Conservation (phyloP, 148 eudicot genomes). For the Diospyros kaki region DNA sequence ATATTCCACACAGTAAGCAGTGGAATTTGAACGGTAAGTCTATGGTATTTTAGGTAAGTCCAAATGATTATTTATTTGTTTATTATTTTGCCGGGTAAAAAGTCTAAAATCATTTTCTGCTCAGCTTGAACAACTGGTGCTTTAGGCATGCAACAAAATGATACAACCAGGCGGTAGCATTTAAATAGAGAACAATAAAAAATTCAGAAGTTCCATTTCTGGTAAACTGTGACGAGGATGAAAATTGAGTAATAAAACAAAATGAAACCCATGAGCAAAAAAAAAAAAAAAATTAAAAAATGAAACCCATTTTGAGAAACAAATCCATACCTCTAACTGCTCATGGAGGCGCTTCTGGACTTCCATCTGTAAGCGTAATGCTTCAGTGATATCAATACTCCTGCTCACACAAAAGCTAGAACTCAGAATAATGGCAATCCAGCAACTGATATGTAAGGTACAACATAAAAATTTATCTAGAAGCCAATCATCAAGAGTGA, state of each 20-base stretch:
- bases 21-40: too few relatives aligned
- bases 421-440: neutral
- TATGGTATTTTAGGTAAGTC: too few relatives aligned
- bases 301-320: neutral
- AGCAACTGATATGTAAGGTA: neutral
- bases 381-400: constrained; percentile 73
- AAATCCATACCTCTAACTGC: constrained; percentile 71
- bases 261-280: neutral
- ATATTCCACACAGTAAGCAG: too few relatives aligned
- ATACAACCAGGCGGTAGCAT: too few relatives aligned
- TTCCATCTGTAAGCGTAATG: constrained; percentile 79
- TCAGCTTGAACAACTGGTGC: too few relatives aligned
- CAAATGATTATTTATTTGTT: too few relatives aligned
- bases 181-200: neutral
- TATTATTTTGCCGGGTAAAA: too few relatives aligned
- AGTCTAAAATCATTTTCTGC: neutral
- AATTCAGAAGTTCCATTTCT: neutral
- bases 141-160: too few relatives aligned
- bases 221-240: neutral
- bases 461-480: neutral
- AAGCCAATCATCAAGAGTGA: neutral
- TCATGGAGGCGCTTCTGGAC: constrained; percentile 86
- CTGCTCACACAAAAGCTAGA: constrained; percentile 19
- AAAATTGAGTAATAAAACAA: neutral
- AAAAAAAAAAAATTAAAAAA: neutral